Conservation (phyloP, 805 yeast species). For the Clavispora asparagi region DNA sequence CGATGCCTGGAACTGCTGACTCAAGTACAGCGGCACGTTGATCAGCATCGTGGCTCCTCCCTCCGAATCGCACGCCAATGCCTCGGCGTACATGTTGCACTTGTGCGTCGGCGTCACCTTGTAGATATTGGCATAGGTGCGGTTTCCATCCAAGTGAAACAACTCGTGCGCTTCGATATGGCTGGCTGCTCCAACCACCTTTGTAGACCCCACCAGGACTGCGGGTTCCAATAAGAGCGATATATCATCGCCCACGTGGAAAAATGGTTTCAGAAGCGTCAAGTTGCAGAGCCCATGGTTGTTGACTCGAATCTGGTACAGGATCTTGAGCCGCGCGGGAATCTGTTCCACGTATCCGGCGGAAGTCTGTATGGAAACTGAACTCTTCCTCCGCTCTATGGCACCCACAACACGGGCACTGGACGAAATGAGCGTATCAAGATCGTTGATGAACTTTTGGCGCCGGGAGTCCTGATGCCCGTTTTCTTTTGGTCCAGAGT, state of each 20-base stretch:
- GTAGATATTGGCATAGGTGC: constrained; percentile 21
- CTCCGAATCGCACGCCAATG: constrained; percentile 11
- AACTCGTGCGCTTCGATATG: constrained; percentile 38
- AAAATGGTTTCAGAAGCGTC: constrained; percentile 28
- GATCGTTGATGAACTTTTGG: constrained; percentile 21
- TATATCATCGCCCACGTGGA: constrained; percentile 36
- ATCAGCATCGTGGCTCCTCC: constrained; percentile 15
- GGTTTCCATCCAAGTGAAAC: constrained; percentile 19
- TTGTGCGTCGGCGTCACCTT: constrained; percentile 31
- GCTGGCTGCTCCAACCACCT: constrained; percentile 28
- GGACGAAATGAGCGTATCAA: constrained; percentile 27
- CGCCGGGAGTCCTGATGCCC: background rate
- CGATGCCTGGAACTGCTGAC: constrained; percentile 34
- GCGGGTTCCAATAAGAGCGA: constrained; percentile 22
- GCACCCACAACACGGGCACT: constrained; percentile 31
- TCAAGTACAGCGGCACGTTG: constrained; percentile 26
- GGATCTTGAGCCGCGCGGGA: constrained; percentile 8
- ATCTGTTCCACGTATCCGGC: constrained; percentile 6
- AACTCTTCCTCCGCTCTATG: constrained; percentile 28
- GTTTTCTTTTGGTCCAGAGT: too few species aligned
- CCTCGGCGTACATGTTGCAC: constrained; percentile 27
- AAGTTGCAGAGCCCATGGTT: constrained; percentile 27
- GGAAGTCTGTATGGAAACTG: constrained; percentile 11
- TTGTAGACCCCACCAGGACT: constrained; percentile 10
- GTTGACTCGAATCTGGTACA: constrained; percentile 33